Evolutionary conservation across 2,329 filamentous ascomycete genomes (phyloP).

Genomic region (Sporothrix humicola): DNA sequence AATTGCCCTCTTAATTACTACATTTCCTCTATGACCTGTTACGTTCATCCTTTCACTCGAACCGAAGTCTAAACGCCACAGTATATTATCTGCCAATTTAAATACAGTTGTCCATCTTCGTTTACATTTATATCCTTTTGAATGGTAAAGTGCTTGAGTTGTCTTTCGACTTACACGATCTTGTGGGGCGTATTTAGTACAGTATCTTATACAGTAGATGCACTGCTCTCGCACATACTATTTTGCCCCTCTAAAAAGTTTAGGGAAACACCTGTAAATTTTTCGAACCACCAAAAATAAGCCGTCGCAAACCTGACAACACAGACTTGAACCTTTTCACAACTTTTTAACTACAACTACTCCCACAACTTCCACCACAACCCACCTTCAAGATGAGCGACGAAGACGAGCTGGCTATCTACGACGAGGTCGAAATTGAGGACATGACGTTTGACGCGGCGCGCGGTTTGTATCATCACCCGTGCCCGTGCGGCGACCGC

Average conservation of each 20-base stretch:
- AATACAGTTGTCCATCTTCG: too few species aligned
- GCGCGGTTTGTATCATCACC: slow-evolving; percentile 91
- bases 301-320: too few species aligned
- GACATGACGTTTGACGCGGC: slow-evolving; percentile 90
- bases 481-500: slow-evolving; percentile 94
- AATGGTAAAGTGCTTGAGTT: neutral
- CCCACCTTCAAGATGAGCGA: slow-evolving; percentile 59
- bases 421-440: slow-evolving; percentile 98
- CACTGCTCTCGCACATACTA: neutral
- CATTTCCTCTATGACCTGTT: too few species aligned
- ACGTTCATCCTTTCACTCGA: too few species aligned
- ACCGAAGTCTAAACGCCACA: too few species aligned
- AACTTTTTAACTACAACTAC: too few species aligned
- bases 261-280: slow-evolving; percentile 12
- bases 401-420: slow-evolving; percentile 72
- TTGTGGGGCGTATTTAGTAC: slow-evolving; percentile 17
- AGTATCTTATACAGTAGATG: neutral
- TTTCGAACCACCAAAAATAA: neutral
- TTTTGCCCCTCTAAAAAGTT: slow-evolving; percentile 28
- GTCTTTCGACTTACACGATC: slow-evolving; percentile 26
- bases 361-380: neutral
- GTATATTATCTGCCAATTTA: neutral
- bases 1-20: too few species aligned
- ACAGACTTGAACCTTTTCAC: too few species aligned
- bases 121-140: too few species aligned